Evolutionary conservation across 75 land plant species (phyloP), one percentile per base, ranked within the genome.

Genomic region (Larix kaempferi): DNA sequence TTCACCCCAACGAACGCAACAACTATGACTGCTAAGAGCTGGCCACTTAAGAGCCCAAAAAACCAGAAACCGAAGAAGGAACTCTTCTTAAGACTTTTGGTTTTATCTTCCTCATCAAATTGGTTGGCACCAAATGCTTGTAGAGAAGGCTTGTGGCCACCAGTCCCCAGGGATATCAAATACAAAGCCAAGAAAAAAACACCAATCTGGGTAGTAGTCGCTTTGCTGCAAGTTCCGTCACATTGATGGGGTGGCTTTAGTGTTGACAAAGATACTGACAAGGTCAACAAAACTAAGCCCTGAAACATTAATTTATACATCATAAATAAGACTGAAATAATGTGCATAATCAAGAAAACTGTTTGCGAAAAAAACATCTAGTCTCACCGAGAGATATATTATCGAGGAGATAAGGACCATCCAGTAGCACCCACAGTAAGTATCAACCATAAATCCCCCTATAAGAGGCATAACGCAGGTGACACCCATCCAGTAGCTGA

Each of bases 391-490:
- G 33, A 98, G 73, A 59, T 98, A 92, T 64, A 91, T 35, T 56
- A 87, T 8, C 69, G 94, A 82, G 72, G 98, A 88, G 2, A 83
- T 16, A 12, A 89, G 54, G 35, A 98, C 88, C 15, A 95, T 87
- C 75, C 67, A 78, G 89, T 87, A 98, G 26, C 94, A 85, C 54
- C 99, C 98, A 22, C 86, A 56, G 76, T 91, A 98, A 25, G 92
- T 83, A 84, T 98, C 99, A 12, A 98, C 95, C 4, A 98, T 0
- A 77, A 92, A 95, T 2, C 94, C 99, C 21, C 99, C 99, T 37
- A 95, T 23, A 29, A 98, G 81, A 3, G 98, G 90, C 83, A 88
- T 84, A 61, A 91, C 71, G 8, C 83, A 81, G 17, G 90, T 79
- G 7, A 97, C 89, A 2, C 98, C 99, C 19, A 82, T 17, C 90